phyloP scores from a whole-genome alignment of 2,329 filamentous ascomycete species.

The Didymella keratinophila region DNA sequence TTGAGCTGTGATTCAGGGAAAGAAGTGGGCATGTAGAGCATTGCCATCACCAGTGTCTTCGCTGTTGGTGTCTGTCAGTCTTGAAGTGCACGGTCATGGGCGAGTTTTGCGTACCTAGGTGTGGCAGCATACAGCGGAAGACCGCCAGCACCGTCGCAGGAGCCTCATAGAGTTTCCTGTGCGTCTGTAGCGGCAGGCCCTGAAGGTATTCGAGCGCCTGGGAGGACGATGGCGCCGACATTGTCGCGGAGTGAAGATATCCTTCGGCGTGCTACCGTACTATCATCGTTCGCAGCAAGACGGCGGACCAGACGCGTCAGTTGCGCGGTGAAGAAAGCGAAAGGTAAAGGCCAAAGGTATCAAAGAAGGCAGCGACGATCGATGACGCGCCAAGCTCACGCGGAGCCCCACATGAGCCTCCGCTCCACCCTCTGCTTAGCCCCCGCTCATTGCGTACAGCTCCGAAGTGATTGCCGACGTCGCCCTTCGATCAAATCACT shows the following conservation, averaged over 20 bases:
- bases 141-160: slow-evolving; percentile 94
- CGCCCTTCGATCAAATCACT: slow-evolving; percentile 26
- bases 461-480: slow-evolving; percentile 32
- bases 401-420: slow-evolving; percentile 22
- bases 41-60: slow-evolving; percentile 94
- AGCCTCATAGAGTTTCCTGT: slow-evolving; percentile 91
- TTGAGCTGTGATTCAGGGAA: slow-evolving; percentile 84
- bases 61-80: slow-evolving; percentile 60
- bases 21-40: slow-evolving; percentile 87
- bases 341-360: slow-evolving; percentile 21
- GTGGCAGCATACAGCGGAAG: slow-evolving; percentile 95
- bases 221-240: slow-evolving; percentile 63
- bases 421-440: slow-evolving; percentile 34
- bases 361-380: slow-evolving; percentile 3
- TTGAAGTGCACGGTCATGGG: neutral
- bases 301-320: slow-evolving; percentile 25
- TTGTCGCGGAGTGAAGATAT: slow-evolving; percentile 52
- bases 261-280: slow-evolving; percentile 30
- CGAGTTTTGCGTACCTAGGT: slow-evolving; percentile 68
- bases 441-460: slow-evolving; percentile 9
- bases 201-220: slow-evolving; percentile 89
- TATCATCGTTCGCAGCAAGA: slow-evolving; percentile 41
- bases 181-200: slow-evolving; percentile 86
- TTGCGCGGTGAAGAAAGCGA: slow-evolving; percentile 22
- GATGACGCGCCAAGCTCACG: slow-evolving; percentile 37